phyloP scores from a whole-genome alignment of 2,329 filamentous ascomycete species.

The Stromatinia cepivora region DNA sequence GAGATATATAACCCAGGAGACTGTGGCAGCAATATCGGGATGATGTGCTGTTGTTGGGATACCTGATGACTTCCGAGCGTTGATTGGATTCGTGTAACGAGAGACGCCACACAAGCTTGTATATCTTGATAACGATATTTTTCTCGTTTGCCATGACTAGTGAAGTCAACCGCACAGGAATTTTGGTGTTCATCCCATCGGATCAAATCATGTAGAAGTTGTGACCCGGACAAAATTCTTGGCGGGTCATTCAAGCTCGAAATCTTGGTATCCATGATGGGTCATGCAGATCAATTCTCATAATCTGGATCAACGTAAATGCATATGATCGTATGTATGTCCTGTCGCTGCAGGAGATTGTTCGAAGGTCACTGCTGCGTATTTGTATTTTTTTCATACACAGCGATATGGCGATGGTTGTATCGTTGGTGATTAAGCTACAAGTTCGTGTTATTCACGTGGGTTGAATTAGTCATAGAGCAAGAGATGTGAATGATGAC shows the following conservation, averaged over 20 bases:
- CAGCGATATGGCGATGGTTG: background rate
- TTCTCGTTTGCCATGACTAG: conserved; percentile 46
- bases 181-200: conserved; percentile 42
- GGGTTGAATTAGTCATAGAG: conserved; percentile 16
- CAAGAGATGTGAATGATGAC: conserved; percentile 12
- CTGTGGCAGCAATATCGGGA: conserved; percentile 79
- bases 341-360: background rate
- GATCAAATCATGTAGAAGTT: conserved; percentile 64
- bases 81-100: conserved; percentile 30
- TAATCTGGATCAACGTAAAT: conserved; percentile 21
- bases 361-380: conserved; percentile 1
- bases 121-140: conserved; percentile 39
- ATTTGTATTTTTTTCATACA: conserved; percentile 12
- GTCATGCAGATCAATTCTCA: conserved; percentile 24
- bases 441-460: conserved; percentile 7
- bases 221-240: conserved; percentile 52
- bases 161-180: conserved; percentile 63
- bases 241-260: conserved; percentile 62
- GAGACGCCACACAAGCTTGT: conserved; percentile 45
- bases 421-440: background rate
- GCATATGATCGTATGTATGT: conserved; percentile 7
- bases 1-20: conserved; percentile 75
- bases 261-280: conserved; percentile 40
- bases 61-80: conserved; percentile 26
- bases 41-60: conserved; percentile 49